Percentiles rank a stretch among this genome's conserved stretches.
phyloP scores from a whole-genome alignment of 2,329 filamentous ascomycete species.

The Reticulascus tulasneorum region DNA sequence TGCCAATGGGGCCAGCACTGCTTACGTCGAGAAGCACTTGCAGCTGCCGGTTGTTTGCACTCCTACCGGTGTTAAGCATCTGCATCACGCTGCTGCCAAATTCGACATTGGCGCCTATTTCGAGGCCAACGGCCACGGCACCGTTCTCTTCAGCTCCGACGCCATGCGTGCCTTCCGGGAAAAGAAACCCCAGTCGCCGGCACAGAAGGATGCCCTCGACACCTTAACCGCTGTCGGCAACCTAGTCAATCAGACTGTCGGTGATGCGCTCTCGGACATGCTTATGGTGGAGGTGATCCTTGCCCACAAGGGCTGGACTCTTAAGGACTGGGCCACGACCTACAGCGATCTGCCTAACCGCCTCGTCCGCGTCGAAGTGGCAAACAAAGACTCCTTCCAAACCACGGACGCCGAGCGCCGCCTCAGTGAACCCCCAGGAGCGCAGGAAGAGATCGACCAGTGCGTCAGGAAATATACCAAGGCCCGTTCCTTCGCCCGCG shows the following conservation, averaged over 20 bases:
- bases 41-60: slow-evolving; percentile 90
- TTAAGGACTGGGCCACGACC: slow-evolving; percentile 86
- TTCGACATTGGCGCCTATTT: slow-evolving; percentile 98
- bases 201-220: slow-evolving; percentile 84
- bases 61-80: slow-evolving; percentile 91
- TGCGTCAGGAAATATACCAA: slow-evolving; percentile 87
- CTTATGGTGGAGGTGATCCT: slow-evolving; percentile 94
- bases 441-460: slow-evolving; percentile 82
- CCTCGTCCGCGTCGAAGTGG: slow-evolving; percentile 88
- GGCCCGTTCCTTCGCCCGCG: slow-evolving; percentile 84
- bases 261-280: slow-evolving; percentile 93
- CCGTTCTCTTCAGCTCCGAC: slow-evolving; percentile 85
- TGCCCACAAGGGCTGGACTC: slow-evolving; percentile 88
- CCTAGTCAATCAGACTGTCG: slow-evolving; percentile 96
- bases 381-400: slow-evolving; percentile 82
- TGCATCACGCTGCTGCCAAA: slow-evolving; percentile 93
- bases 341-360: slow-evolving; percentile 94
- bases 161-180: slow-evolving; percentile 75
- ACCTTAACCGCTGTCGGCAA: slow-evolving; percentile 79
- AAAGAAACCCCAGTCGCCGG: slow-evolving; percentile 82
- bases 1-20: slow-evolving; percentile 91
- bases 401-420: slow-evolving; percentile 90
- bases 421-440: slow-evolving; percentile 72
- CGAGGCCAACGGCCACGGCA: slow-evolving; percentile 97
- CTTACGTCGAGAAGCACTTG: slow-evolving; percentile 84